Base-by-base conservation (phyloP, 2,329 filamentous ascomycete genomes). In the Cercospora sp. region DNA sequence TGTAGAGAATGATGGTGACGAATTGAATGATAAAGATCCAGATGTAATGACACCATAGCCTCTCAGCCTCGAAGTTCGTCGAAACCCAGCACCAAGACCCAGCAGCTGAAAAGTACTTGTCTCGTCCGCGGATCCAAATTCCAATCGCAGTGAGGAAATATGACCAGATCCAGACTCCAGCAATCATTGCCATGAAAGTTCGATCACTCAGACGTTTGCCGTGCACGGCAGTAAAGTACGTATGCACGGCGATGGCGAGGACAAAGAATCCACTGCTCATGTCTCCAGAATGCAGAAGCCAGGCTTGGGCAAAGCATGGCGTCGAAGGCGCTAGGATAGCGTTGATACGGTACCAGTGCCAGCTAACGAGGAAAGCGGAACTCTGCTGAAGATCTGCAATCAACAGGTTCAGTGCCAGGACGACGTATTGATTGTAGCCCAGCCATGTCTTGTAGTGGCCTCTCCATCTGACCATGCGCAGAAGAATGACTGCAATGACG, bases 1-100 rank as follows among this genome's bases (percentile, higher is more conserved):
- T 76, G 76, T 88, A 88, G 66, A 86, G 80, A 45, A 84, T 61
- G 5, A 87, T 77, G 24, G 83, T 85, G 13, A 83, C 82, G 71
- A 86, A 84, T 71, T 87, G 81, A 65, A 83, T 81, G 26, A 85
- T 75, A 73, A 87, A 90, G 65, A 90, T 88, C 86, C 87, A 91
- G 34, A 90, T 78, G 70, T 90, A 90, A 74, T 90, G 89, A 0
- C 88, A 83, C 65, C 61, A 67, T 18, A 59, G 43, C 18, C 66
- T 86, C 7, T 89, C 81, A 2, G 80, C 76, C 51, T 84, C 81
- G 71, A 86, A 87, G 16, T 83, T 79, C 3, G 81, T 78, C 67
- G 87, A 87, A 67, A 90, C 85, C 89, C 89, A 91, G 76, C 89
- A 90, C 88, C 89, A 91, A 8, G 87, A 85, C 9, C 86, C 87